Evolutionary conservation across 2,329 filamentous ascomycete species (phyloP).

Genomic region (Alternaria sp.): DNA sequence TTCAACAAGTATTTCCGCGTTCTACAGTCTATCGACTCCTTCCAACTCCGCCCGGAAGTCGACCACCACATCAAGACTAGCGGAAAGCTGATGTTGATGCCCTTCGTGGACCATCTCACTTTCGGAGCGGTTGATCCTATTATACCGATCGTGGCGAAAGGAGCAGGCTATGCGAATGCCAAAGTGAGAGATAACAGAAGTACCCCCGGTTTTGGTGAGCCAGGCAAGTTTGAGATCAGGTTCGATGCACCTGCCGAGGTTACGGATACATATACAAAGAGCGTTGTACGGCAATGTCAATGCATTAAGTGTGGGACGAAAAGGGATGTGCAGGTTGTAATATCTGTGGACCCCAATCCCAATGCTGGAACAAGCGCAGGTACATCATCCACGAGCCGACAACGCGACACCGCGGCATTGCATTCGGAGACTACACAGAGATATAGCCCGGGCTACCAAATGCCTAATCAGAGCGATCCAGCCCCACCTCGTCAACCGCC

Average conservation of each 20-base stretch:
- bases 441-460: slow-evolving; percentile 41
- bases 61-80: slow-evolving; percentile 43
- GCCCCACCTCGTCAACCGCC: slow-evolving; percentile 30
- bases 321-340: slow-evolving; percentile 46
- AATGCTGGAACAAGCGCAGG: slow-evolving; percentile 19
- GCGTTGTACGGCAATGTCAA: slow-evolving; percentile 44
- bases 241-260: slow-evolving; percentile 45
- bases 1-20: slow-evolving; percentile 49
- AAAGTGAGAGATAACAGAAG: slow-evolving; percentile 26
- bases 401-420: slow-evolving; percentile 26
- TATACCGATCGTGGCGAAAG: slow-evolving; percentile 45
- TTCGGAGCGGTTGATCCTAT: slow-evolving; percentile 48
- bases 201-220: slow-evolving; percentile 38
- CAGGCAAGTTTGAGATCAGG: slow-evolving; percentile 45
- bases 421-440: slow-evolving; percentile 31
- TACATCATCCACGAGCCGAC: slow-evolving; percentile 19
- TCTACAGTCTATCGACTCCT: slow-evolving; percentile 44
- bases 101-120: slow-evolving; percentile 46
- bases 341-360: slow-evolving; percentile 46
- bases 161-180: slow-evolving; percentile 42
- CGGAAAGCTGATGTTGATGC: slow-evolving; percentile 47
- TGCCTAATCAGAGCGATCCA: slow-evolving; percentile 32
- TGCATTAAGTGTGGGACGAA: slow-evolving; percentile 50
- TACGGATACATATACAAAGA: slow-evolving; percentile 44
- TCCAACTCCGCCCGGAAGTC: slow-evolving; percentile 43